A percentile compares a stretch with the other conserved stretches of the same genome.
phyloP scores from a whole-genome alignment of 768 basidiomycete genomes.

The Porphyrellus cyaneotinctus region DNA sequence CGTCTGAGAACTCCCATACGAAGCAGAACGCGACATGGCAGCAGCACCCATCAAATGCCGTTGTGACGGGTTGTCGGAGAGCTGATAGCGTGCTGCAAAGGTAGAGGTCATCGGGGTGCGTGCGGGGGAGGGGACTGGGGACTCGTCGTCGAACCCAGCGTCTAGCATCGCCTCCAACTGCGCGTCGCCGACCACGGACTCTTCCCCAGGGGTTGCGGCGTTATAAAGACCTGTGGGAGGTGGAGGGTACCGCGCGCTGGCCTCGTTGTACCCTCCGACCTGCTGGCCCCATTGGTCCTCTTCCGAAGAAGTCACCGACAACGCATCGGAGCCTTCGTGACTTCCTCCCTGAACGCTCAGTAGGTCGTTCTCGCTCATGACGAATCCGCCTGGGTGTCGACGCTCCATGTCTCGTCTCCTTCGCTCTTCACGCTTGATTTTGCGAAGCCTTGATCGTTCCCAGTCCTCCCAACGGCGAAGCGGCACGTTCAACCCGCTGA shows the following conservation, averaged over 20 bases:
- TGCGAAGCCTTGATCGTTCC: slow-evolving; percentile 93
- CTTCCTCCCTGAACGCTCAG: slow-evolving; percentile 56
- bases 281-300: slow-evolving; percentile 96
- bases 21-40: slow-evolving; percentile 48
- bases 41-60: slow-evolving; percentile 44
- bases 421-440: slow-evolving; percentile 82
- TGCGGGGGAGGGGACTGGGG: slow-evolving; percentile 48
- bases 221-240: slow-evolving; percentile 73
- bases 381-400: slow-evolving; percentile 64
- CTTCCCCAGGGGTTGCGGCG: slow-evolving; percentile 27
- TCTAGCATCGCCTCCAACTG: slow-evolving; percentile 94
- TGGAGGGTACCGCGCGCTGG: slow-evolving; percentile 71
- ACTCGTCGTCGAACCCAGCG: slow-evolving; percentile 70
- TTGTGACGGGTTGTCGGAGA: slow-evolving; percentile 50
- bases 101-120: slow-evolving; percentile 28
- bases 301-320: slow-evolving; percentile 81
- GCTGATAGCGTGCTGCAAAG: slow-evolving; percentile 56
- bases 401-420: slow-evolving; percentile 80
- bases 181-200: slow-evolving; percentile 53
- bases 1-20: slow-evolving; percentile 26
- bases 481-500: slow-evolving; percentile 65
- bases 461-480: slow-evolving; percentile 99
- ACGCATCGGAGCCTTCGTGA: slow-evolving; percentile 75
- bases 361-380: slow-evolving; percentile 57
- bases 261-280: slow-evolving; percentile 94